Conservation (phyloP, 768 basidiomycete species). For the Trametes coccinea region DNA sequence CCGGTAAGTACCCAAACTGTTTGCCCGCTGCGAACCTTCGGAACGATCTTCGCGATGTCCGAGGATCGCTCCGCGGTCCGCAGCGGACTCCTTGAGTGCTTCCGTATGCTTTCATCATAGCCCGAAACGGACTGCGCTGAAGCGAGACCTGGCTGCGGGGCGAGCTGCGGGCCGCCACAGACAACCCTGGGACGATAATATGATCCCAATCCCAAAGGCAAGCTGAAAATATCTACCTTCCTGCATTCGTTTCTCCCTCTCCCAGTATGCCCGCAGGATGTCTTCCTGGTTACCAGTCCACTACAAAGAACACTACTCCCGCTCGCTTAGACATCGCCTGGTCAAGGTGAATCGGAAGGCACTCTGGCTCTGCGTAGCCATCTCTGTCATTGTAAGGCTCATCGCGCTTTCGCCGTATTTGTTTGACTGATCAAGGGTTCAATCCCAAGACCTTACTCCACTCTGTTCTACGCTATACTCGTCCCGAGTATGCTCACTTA, state of each 20-base stretch:
- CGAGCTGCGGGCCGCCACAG: too few species aligned
- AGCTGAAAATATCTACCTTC: too few species aligned
- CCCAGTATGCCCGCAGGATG: slow-evolving; percentile 5
- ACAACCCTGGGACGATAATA: too few species aligned
- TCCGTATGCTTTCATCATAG: too few species aligned
- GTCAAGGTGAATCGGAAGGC: slow-evolving; percentile 10
- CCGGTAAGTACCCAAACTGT: too few species aligned
- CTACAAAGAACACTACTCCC: slow-evolving; percentile 3
- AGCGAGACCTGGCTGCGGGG: too few species aligned
- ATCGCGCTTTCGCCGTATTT: too few species aligned
- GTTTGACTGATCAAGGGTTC: too few species aligned
- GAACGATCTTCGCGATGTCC: too few species aligned
- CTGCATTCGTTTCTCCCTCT: background rate
- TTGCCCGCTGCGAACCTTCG: background rate
- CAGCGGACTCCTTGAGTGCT: too few species aligned
- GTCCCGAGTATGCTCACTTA: background rate
- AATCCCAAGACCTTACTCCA: background rate
- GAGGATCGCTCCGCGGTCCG: too few species aligned
- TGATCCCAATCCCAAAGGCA: background rate
- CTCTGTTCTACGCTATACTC: slow-evolving; percentile 6
- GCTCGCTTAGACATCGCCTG: background rate
- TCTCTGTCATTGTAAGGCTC: background rate
- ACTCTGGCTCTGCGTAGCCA: background rate
- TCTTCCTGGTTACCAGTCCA: slow-evolving; percentile 12
- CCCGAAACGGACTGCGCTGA: too few species aligned